Evolutionary conservation across 768 basidiomycete species (phyloP).

Genomic region (Ephemerocybe angulata): DNA sequence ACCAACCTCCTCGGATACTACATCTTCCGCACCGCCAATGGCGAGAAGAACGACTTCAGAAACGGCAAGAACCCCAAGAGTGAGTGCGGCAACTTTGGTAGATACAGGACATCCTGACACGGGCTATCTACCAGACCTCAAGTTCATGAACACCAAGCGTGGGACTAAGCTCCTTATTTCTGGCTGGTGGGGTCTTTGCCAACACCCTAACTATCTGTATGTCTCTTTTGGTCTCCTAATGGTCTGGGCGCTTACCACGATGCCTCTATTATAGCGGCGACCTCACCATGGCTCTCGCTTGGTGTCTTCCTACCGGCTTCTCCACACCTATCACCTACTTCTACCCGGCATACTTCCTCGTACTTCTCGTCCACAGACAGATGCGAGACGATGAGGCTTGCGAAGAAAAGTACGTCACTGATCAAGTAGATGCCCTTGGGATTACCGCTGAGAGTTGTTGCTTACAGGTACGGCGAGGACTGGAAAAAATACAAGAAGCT

Average conservation of each 20-base stretch:
- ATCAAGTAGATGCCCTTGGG: background rate
- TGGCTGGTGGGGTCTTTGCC: slow-evolving; percentile 95
- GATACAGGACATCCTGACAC: no score
- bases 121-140: no score
- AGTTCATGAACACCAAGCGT: slow-evolving; percentile 73
- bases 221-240: no score
- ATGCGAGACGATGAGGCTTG: slow-evolving; percentile 90
- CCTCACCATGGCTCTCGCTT: slow-evolving; percentile 84
- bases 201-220: slow-evolving; percentile 90
- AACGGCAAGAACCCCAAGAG: slow-evolving; percentile 94
- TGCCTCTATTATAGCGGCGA: no score
- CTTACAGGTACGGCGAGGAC: slow-evolving; percentile 80
- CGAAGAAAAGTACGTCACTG: slow-evolving; percentile 65
- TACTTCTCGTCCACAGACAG: slow-evolving; percentile 89
- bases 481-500: slow-evolving; percentile 88
- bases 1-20: slow-evolving; percentile 77
- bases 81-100: slow-evolving; percentile 34
- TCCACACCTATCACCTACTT: slow-evolving; percentile 94
- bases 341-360: slow-evolving; percentile 83
- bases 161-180: slow-evolving; percentile 90
- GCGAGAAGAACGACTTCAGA: slow-evolving; percentile 94
- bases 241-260: no score
- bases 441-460: background rate
- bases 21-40: slow-evolving; percentile 86
- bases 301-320: slow-evolving; percentile 92